These are phyloP conservation scores for Zychaea mexicana DNA, from an alignment of 371 early-diverging fungal genomes.

Conservation along the genomic window DNA sequence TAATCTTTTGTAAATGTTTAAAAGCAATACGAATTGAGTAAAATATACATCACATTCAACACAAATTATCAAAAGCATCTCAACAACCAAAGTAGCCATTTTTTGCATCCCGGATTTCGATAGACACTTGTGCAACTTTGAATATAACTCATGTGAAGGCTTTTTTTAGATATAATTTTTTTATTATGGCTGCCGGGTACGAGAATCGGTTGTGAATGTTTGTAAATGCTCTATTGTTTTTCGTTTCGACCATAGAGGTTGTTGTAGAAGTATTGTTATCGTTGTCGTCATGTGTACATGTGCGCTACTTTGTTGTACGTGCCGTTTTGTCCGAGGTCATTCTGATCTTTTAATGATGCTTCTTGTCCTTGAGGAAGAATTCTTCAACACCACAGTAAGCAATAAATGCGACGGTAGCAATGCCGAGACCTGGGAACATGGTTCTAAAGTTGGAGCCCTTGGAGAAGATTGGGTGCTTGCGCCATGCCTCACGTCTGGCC, in stretches of 20 bases:
- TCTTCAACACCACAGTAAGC: constrained; percentile 80
- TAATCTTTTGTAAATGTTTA: neutral
- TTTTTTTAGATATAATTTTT: no score
- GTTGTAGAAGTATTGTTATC: neutral
- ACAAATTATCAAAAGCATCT: no score
- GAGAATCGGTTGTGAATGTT: no score
- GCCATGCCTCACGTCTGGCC: constrained; percentile 88
- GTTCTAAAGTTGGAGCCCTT: constrained; percentile 57
- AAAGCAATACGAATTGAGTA: neutral
- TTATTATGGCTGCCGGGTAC: no score
- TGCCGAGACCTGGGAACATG: constrained; percentile 85
- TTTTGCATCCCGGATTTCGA: no score
- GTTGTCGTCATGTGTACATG: neutral
- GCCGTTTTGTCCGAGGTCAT: neutral
- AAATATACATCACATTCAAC: no score
- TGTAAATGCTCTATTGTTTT: no score
- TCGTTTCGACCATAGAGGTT: no score
- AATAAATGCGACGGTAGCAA: constrained; percentile 80
- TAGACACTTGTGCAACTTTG: no score
- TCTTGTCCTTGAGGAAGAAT: constrained; percentile 53
- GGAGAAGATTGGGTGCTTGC: constrained; percentile 79
- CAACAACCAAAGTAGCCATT: no score
- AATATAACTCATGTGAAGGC: no score
- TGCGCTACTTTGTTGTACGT: neutral
- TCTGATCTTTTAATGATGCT: constrained; percentile 36